Conservation (phyloP, 176 grass and related monocot genomes). For the Leersia perrieri region DNA sequence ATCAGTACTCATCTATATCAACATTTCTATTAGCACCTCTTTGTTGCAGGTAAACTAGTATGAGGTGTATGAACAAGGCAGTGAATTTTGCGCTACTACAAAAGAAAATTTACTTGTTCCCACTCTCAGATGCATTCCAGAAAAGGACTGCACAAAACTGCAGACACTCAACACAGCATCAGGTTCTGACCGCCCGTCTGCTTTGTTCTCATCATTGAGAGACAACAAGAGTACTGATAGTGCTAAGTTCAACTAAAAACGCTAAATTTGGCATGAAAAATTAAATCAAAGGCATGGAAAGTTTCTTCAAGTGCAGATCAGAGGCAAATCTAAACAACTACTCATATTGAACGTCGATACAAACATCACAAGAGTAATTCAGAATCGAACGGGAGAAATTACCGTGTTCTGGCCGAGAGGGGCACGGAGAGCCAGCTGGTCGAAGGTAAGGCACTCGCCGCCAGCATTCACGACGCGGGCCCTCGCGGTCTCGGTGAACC, state of each 20-base stretch:
- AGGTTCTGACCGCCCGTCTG: slow-evolving; percentile 53
- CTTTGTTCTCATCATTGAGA: slow-evolving; percentile 40
- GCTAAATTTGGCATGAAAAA: not conserved
- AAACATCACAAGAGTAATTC: not conserved
- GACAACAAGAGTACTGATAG: not conserved
- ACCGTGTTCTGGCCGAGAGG: slow-evolving; percentile 73
- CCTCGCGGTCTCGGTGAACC: slow-evolving; percentile 79
- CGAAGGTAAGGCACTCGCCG: no score
- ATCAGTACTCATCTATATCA: not conserved
- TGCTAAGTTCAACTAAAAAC: not conserved
- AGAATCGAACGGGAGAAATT: not conserved
- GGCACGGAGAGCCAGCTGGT: slow-evolving; percentile 61
- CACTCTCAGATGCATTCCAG: slow-evolving; percentile 24
- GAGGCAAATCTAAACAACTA: not conserved
- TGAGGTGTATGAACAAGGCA: not conserved
- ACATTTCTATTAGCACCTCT: not conserved
- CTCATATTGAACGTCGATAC: no score
- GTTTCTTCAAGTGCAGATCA: not conserved
- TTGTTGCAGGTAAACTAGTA: not conserved
- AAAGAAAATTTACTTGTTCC: not conserved
- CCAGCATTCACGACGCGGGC: slow-evolving; percentile 68
- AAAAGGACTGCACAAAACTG: slow-evolving; percentile 8
- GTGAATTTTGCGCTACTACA: not conserved
- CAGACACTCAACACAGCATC: slow-evolving; percentile 54
- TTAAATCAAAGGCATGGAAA: not conserved